Conservation (phyloP, 345 rosid genomes). For the Melastoma malabathricum region DNA sequence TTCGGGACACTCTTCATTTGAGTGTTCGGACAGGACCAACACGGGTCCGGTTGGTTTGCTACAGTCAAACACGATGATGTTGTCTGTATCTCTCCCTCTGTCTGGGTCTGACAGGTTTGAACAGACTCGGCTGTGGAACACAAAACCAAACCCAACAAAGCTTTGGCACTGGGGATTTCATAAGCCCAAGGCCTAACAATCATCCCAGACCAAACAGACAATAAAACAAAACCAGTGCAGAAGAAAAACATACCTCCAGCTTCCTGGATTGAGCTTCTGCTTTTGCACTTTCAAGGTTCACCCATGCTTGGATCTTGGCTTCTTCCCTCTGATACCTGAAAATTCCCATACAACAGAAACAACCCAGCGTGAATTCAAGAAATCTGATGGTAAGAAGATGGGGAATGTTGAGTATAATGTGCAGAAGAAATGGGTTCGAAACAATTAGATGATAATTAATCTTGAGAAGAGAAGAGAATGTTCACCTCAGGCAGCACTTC, state of each 20-base stretch:
- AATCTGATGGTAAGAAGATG: not conserved
- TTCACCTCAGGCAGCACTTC: constrained; percentile 74
- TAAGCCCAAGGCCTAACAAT: too few species aligned
- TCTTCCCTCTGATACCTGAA: constrained; percentile 86
- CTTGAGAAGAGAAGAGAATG: not conserved
- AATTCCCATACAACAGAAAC: not conserved
- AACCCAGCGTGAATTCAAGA: constrained; percentile 4
- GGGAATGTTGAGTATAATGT: not conserved
- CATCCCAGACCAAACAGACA: too few species aligned
- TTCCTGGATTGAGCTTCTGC: constrained; percentile 94
- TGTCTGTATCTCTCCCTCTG: too few species aligned
- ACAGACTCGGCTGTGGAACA: too few species aligned
- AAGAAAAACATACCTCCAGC: constrained; percentile 44
- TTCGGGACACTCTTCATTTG: too few species aligned
- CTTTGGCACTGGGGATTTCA: too few species aligned
- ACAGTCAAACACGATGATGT: too few species aligned
- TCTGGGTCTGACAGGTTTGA: too few species aligned
- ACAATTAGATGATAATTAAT: not conserved
- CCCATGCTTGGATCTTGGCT: constrained; percentile 90
- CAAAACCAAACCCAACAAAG: too few species aligned
- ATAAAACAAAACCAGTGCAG: too few species aligned
- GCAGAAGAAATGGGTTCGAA: not conserved
- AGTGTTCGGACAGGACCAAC: too few species aligned
- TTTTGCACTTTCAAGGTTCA: constrained; percentile 82
- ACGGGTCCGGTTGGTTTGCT: too few species aligned